Evolutionary conservation across 164 flowering plant genomes (phyloP).

Genomic region (Berberis vulgaris): DNA sequence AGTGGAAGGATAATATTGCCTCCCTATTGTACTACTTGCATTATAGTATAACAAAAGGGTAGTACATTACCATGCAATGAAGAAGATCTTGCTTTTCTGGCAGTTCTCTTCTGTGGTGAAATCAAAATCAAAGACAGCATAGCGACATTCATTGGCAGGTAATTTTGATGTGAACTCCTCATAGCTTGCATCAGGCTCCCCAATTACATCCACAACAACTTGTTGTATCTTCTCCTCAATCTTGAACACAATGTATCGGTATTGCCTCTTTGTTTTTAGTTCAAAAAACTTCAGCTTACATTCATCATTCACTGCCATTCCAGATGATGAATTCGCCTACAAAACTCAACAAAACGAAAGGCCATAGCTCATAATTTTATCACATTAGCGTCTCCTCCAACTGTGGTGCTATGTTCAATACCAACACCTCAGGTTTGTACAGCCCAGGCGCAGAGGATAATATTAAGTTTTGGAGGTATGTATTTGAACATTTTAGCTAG

Average conservation of each 20-base stretch:
- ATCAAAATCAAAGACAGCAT: conserved; percentile 69
- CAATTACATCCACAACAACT: conserved; percentile 59
- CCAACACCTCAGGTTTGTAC: too few relatives aligned
- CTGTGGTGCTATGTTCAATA: too few relatives aligned
- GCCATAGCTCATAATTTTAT: too few relatives aligned
- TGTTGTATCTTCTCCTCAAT: conserved; percentile 46
- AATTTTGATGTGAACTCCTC: conserved; percentile 52
- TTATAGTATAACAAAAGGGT: too few relatives aligned
- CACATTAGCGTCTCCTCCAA: too few relatives aligned
- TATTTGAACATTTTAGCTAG: too few relatives aligned
- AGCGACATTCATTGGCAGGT: conserved; percentile 71
- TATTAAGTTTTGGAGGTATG: too few relatives aligned
- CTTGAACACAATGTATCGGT: conserved; percentile 59
- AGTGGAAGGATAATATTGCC: too few relatives aligned
- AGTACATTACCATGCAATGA: too few relatives aligned
- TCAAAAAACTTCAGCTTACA: conserved; percentile 72
- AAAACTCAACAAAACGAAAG: not conserved
- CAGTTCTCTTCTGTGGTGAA: conserved; percentile 71
- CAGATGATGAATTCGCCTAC: conserved; percentile 76
- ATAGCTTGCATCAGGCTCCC: conserved; percentile 48
- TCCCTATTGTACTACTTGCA: too few relatives aligned
- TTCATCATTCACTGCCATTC: conserved; percentile 69
- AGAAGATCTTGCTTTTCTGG: conserved; percentile 58
- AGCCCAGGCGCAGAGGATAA: too few relatives aligned
- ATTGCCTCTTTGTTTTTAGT: conserved; percentile 57